Percentiles rank a stretch among this genome's conserved stretches.
phyloP scores from a whole-genome alignment of 768 basidiomycete species.

The Tremella yokohamensis region DNA sequence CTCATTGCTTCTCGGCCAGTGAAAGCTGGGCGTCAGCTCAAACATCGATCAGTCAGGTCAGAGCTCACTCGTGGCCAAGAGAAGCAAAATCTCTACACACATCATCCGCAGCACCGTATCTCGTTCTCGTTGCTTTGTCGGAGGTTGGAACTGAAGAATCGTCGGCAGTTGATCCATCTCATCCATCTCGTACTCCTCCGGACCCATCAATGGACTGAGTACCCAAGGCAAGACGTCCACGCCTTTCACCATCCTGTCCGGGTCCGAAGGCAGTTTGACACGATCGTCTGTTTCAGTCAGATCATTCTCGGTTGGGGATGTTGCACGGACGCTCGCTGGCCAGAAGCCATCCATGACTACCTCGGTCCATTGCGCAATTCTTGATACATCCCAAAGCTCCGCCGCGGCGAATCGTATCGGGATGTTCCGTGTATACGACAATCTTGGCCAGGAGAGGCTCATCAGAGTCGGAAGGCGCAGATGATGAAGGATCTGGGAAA shows the following conservation, averaged over 20 bases:
- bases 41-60: neutral
- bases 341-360: constrained; percentile 46
- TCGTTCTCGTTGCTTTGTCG: constrained; percentile 75
- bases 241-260: constrained; percentile 54
- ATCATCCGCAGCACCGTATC: constrained; percentile 73
- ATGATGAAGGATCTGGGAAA: constrained; percentile 54
- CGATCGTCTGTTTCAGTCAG: constrained; percentile 56
- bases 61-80: constrained; percentile 68
- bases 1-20: constrained; percentile 82
- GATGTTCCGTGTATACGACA: constrained; percentile 83
- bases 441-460: constrained; percentile 83
- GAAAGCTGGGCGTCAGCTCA: constrained; percentile 53
- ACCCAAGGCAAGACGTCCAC: constrained; percentile 80
- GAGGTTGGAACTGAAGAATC: constrained; percentile 80
- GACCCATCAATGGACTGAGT: constrained; percentile 84
- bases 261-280: constrained; percentile 61
- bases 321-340: constrained; percentile 55
- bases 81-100: constrained; percentile 80
- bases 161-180: constrained; percentile 82
- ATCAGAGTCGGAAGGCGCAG: constrained; percentile 48
- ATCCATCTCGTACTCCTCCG: constrained; percentile 91
- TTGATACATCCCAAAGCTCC: constrained; percentile 85
- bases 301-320: constrained; percentile 59
- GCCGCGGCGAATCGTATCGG: constrained; percentile 76
- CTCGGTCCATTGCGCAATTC: constrained; percentile 50